These are phyloP conservation scores for Coccomyxa sp. DNA, from an alignment of 139 green algal genomes.

Conservation along the genomic window DNA sequence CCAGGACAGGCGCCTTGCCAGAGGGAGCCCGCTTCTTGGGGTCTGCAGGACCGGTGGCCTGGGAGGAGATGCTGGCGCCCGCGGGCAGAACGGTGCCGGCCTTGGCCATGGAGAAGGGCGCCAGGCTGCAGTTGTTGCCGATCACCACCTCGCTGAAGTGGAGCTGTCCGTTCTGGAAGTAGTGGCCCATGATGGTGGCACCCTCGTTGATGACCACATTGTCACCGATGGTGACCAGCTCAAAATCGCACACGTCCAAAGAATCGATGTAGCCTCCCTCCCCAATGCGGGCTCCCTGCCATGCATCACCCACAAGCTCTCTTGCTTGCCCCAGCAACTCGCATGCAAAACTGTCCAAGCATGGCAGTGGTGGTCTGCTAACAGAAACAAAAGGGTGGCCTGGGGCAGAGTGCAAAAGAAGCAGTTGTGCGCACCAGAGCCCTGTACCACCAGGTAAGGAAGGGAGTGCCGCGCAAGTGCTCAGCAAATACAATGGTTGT, in stretches of 20 bases:
- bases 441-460: constrained; percentile 2
- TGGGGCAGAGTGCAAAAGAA: background rate
- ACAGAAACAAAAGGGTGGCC: background rate
- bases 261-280: background rate
- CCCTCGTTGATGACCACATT: constrained; percentile 5
- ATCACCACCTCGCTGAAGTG: background rate
- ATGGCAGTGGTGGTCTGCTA: background rate
- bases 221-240: constrained; percentile 15
- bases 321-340: background rate
- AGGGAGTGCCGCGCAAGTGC: background rate
- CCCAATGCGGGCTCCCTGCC: constrained; percentile 19
- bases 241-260: constrained; percentile 6
- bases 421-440: background rate
- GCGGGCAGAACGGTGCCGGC: background rate
- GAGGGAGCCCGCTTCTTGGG: background rate
- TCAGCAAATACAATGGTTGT: background rate
- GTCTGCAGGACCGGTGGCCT: background rate
- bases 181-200: constrained; percentile 2
- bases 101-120: background rate
- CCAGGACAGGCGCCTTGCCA: background rate
- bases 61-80: background rate
- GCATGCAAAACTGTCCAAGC: background rate
- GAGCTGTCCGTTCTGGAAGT: constrained; percentile 4
- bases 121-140: background rate
- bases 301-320: background rate